Evolutionary conservation across 1,284 basidiomycete genomes (phyloP).

Genomic region (Mycena citricolor): DNA sequence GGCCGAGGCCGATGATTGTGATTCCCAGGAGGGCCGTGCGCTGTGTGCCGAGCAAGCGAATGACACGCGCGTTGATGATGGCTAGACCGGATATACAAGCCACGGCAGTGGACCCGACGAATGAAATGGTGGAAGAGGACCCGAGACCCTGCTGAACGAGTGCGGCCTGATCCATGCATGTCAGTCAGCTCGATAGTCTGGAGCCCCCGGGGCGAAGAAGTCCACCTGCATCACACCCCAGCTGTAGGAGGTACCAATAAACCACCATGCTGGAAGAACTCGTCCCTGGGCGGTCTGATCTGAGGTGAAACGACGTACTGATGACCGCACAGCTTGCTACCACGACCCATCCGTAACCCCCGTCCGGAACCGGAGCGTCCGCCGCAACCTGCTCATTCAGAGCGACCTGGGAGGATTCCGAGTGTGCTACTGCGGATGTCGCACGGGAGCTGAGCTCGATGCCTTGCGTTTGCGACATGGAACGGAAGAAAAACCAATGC

Average conservation of each 20-base stretch:
- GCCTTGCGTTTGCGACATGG: constrained; percentile 20
- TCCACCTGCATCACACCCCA: constrained; percentile 30
- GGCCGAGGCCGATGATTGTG: constrained; percentile 27
- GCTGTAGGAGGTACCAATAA: constrained; percentile 28
- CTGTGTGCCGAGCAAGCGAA: constrained; percentile 29
- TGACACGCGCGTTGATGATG: constrained; percentile 29
- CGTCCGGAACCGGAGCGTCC: constrained; percentile 26
- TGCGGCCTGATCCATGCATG: constrained; percentile 26
- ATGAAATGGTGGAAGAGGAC: constrained; percentile 29
- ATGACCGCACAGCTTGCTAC: constrained; percentile 25
- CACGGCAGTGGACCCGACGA: constrained; percentile 32
- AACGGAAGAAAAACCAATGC: constrained; percentile 17
- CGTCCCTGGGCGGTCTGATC: neutral
- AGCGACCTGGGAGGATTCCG: too few species aligned
- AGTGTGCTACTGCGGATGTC: too few species aligned
- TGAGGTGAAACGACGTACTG: constrained; percentile 11
- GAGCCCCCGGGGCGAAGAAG: too few species aligned
- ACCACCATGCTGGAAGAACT: constrained; percentile 22
- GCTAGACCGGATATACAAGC: constrained; percentile 31
- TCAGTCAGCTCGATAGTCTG: too few species aligned
- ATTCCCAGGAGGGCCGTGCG: constrained; percentile 28
- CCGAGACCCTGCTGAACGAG: constrained; percentile 28
- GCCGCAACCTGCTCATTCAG: too few species aligned
- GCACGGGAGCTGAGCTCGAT: too few species aligned
- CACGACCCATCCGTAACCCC: constrained; percentile 29